phyloP scores from a whole-genome alignment of 768 basidiomycete genomes.

The Piloderma croceum region DNA sequence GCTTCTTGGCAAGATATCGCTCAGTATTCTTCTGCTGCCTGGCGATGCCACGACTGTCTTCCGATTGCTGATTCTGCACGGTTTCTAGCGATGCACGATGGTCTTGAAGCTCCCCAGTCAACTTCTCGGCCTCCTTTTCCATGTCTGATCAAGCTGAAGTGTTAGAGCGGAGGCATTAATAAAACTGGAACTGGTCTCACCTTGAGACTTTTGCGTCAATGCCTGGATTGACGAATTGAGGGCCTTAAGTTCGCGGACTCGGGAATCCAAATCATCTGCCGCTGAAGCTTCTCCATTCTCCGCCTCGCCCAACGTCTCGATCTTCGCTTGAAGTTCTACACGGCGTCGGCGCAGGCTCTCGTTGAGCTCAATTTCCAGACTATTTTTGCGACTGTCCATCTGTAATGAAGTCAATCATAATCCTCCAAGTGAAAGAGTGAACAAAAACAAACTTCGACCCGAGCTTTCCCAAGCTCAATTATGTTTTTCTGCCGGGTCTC shows the following conservation, averaged over 20 bases:
- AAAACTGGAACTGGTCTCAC: slow-evolving; percentile 26
- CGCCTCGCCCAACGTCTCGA: slow-evolving; percentile 70
- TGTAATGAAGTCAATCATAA: slow-evolving; percentile 23
- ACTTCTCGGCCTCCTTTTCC: slow-evolving; percentile 68
- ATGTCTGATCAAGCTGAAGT: slow-evolving; percentile 42
- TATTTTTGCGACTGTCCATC: slow-evolving; percentile 72
- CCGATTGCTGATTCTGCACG: slow-evolving; percentile 74
- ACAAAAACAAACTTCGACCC: slow-evolving; percentile 65
- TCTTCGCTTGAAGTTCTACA: slow-evolving; percentile 69
- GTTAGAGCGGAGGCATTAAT: not conserved
- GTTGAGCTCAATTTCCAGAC: slow-evolving; percentile 88
- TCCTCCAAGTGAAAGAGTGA: slow-evolving; percentile 4
- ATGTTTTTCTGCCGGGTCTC: slow-evolving; percentile 69
- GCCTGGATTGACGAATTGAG: slow-evolving; percentile 63
- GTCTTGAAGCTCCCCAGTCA: slow-evolving; percentile 60
- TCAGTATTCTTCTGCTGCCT: slow-evolving; percentile 94
- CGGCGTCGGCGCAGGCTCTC: slow-evolving; percentile 78
- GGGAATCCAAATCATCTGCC: slow-evolving; percentile 60
- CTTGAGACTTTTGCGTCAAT: slow-evolving; percentile 58
- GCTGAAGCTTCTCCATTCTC: slow-evolving; percentile 52
- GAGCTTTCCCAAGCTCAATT: slow-evolving; percentile 61
- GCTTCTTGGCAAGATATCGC: slow-evolving; percentile 86
- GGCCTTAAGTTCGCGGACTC: slow-evolving; percentile 61
- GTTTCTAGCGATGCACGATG: slow-evolving; percentile 61
- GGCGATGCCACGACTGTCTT: slow-evolving; percentile 83